Evolutionary conservation across 106 monocot genomes (phyloP).

Genomic region (Agapanthus africanus): DNA sequence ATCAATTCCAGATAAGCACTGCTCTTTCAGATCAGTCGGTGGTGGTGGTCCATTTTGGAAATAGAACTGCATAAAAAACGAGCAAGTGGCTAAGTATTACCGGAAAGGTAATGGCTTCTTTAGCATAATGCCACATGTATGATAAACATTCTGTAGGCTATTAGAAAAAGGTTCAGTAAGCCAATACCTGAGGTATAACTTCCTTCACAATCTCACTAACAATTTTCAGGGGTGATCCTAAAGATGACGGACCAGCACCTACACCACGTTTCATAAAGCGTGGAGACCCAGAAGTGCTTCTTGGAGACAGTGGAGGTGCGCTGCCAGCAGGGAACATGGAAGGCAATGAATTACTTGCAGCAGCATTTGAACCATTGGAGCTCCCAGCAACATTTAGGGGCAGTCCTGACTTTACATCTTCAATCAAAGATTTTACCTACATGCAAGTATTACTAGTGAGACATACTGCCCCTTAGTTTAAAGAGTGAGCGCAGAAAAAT

Average conservation of each 20-base stretch:
- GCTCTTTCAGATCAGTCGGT: constrained; percentile 58
- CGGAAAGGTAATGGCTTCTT: neutral
- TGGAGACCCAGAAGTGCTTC: constrained; percentile 74
- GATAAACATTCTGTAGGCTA: neutral
- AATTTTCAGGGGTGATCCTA: constrained; percentile 65
- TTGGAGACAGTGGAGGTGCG: constrained; percentile 86
- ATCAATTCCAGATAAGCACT: constrained; percentile 59
- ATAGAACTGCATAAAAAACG: constrained; percentile 73
- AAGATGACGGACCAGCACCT: constrained; percentile 43
- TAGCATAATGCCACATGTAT: neutral
- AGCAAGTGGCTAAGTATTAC: neutral
- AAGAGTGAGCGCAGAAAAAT: too few species aligned
- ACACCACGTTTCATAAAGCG: constrained; percentile 42
- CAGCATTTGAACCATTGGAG: constrained; percentile 30
- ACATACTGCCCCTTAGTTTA: neutral
- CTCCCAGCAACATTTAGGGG: constrained; percentile 40
- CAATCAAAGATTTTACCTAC: constrained; percentile 69
- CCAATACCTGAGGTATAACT: constrained; percentile 79
- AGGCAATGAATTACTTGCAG: constrained; percentile 37
- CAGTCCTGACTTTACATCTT: constrained; percentile 62
- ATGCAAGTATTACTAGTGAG: constrained; percentile 3
- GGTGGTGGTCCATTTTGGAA: constrained; percentile 85
- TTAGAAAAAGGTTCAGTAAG: neutral
- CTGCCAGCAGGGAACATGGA: constrained; percentile 88
- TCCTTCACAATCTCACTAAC: constrained; percentile 51